Evolutionary conservation across 805 yeast species (phyloP), one percentile per base, ranked within the genome.

Genomic region (Kluyveromyces siamensis): DNA sequence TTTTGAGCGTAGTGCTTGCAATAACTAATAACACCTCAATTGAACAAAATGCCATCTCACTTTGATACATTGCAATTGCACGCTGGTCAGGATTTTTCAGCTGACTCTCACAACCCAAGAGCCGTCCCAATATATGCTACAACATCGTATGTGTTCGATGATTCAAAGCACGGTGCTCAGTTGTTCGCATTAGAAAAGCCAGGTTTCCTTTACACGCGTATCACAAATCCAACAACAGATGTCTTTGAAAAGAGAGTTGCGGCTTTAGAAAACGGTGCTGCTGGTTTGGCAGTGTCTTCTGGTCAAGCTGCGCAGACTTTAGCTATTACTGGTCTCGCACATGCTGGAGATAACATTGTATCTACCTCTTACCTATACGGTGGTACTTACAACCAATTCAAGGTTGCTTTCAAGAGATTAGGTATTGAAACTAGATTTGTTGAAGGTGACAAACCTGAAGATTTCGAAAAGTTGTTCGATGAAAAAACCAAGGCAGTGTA

Each of bases 251-350:
- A 86, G 66, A 79, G 99, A 71, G 76, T 91, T 51, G 95, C 96
- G 48, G 95, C 95, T 46, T 77, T 91, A 52, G 99, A 91, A 71
- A 84, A 85, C 50, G 99, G 98, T 62, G 83, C 81, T 46, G 95
- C 85, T 51, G 98, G 96, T 4, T 70, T 91, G 48, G 95, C 96
- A 7, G 83, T 84, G 25, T 69, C 95, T 19, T 89, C 97, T n/a
- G 99, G 99, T 53, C 96, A 90, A 71, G 91, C 97, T 48, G 97
- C 98, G 27, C 96, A 90, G 67, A 80, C 88, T 56, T 64, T 85
- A 50, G 95, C 96, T 18, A 73, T 89, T 65, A 76, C 86, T 36
- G 87, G 87, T 49, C 75, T 89, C 57, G 95, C 96, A 37, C 88
- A 84, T 57, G 67, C 79, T 48, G 98, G 98, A 59, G 96, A 88